Evolutionary conservation across 129 eudicot genomes (phyloP).

Genomic region (Artemisia argyi): DNA sequence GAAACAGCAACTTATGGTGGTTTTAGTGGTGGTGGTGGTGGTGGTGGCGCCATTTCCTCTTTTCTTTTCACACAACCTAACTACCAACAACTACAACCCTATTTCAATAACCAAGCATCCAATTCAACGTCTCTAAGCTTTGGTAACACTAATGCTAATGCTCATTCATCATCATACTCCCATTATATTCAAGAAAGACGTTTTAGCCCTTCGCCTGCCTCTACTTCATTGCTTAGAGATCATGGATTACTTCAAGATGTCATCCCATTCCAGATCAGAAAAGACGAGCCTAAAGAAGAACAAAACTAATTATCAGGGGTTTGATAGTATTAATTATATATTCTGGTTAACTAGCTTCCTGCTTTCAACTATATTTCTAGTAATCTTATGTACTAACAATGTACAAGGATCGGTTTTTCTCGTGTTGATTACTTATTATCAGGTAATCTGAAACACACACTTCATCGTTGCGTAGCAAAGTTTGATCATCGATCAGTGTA

Average conservation of each 20-base stretch:
- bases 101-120: slow-evolving; percentile 46
- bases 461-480: slow-evolving; percentile 30
- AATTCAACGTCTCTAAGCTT: slow-evolving; percentile 35
- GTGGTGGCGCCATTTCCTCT: slow-evolving; percentile 38
- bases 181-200: slow-evolving; percentile 38
- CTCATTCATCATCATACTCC: slow-evolving; percentile 26
- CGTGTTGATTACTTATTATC: slow-evolving; percentile 21
- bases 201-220: slow-evolving; percentile 39
- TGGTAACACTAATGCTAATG: slow-evolving; percentile 30
- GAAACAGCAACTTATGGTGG: slow-evolving; percentile 41
- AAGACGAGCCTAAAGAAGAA: slow-evolving; percentile 59
- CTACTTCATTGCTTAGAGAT: slow-evolving; percentile 51
- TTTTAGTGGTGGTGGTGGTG: slow-evolving; percentile 22
- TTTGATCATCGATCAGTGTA: slow-evolving; percentile 38
- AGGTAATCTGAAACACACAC: slow-evolving; percentile 18
- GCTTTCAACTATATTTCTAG: slow-evolving; percentile 31
- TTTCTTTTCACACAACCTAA: slow-evolving; percentile 42
- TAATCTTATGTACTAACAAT: slow-evolving; percentile 39
- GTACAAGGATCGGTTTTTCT: slow-evolving; percentile 40
- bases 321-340: not conserved
- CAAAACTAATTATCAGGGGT: slow-evolving; percentile 16
- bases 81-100: slow-evolving; percentile 38
- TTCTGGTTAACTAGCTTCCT: slow-evolving; percentile 29
- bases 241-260: slow-evolving; percentile 92
- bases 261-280: slow-evolving; percentile 53